Conservation (phyloP, 805 yeast genomes). For the Myxozyma melibiosi region DNA sequence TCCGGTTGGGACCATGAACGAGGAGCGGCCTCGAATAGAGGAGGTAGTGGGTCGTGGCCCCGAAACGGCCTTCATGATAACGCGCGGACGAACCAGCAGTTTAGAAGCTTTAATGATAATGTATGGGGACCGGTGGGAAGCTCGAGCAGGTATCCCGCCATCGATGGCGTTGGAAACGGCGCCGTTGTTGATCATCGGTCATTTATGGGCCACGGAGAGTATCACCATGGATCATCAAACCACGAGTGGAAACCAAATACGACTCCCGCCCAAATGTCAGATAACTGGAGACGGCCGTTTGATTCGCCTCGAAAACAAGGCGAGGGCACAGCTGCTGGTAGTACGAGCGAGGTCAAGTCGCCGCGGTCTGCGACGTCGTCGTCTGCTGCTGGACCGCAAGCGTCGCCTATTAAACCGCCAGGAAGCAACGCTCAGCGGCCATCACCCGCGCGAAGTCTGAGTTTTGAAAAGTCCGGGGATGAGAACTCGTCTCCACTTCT, state of each 20-base stretch:
- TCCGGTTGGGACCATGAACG: slow-evolving; percentile 19
- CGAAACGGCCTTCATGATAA: slow-evolving; percentile 14
- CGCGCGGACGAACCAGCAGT: slow-evolving; percentile 5
- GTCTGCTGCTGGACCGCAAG: slow-evolving; percentile 12
- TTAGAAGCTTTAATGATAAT: slow-evolving; percentile 21
- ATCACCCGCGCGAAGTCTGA: slow-evolving; percentile 18
- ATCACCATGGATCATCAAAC: background rate
- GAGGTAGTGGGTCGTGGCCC: slow-evolving; percentile 15
- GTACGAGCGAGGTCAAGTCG: background rate
- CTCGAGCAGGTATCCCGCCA: slow-evolving; percentile 22
- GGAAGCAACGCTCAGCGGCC: slow-evolving; percentile 2
- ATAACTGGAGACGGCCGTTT: slow-evolving; percentile 29
- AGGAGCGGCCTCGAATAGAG: background rate
- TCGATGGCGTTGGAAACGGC: slow-evolving; percentile 23
- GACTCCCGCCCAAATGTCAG: slow-evolving; percentile 27
- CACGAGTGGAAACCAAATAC: slow-evolving; percentile 6
- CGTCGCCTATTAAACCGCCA: slow-evolving; percentile 19
- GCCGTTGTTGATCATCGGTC: slow-evolving; percentile 15
- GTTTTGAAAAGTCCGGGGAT: background rate
- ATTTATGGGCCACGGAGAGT: slow-evolving; percentile 7
- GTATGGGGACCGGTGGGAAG: slow-evolving; percentile 35
- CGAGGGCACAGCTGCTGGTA: background rate
- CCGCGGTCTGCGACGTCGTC: background rate
- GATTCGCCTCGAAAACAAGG: background rate
- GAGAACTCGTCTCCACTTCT: slow-evolving; percentile 3